Evolutionary conservation across 1,284 basidiomycete genomes (phyloP).

Genomic region (Ganoderma lingzhi): DNA sequence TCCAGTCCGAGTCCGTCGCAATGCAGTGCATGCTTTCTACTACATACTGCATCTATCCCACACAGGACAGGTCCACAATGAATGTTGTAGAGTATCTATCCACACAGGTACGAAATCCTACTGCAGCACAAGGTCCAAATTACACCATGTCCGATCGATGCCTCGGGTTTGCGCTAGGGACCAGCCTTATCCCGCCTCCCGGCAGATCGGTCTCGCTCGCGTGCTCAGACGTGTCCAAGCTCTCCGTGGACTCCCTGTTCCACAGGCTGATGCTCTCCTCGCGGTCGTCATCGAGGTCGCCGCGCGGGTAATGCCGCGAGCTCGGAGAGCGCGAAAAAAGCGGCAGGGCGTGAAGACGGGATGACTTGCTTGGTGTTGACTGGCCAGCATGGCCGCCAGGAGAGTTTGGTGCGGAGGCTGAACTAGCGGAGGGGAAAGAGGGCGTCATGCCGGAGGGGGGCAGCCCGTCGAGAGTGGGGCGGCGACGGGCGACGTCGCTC

Average conservation of each 20-base stretch:
- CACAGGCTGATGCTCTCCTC: conserved; percentile 51
- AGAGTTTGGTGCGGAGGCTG: conserved; percentile 23
- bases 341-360: conserved; percentile 29
- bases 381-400: conserved; percentile 19
- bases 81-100: not conserved
- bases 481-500: conserved; percentile 29
- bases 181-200: conserved; percentile 40
- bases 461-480: conserved; percentile 34
- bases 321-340: conserved; percentile 36
- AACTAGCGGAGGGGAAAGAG: conserved; percentile 37
- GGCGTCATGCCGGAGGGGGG: conserved; percentile 42
- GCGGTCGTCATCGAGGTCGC: conserved; percentile 43
- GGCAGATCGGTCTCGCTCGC: conserved; percentile 28
- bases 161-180: conserved; percentile 33
- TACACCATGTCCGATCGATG: conserved; percentile 25
- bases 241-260: conserved; percentile 35
- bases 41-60: conserved; percentile 19
- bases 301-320: conserved; percentile 44
- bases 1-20: conserved; percentile 13
- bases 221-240: conserved; percentile 29
- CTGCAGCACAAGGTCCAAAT: conserved; percentile 22
- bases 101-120: conserved; percentile 7
- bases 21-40: conserved; percentile 9
- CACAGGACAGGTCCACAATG: conserved; percentile 1
- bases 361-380: conserved; percentile 20